Conservation (phyloP, 2,329 filamentous ascomycete species). For the Cordyceps tenuipes region DNA sequence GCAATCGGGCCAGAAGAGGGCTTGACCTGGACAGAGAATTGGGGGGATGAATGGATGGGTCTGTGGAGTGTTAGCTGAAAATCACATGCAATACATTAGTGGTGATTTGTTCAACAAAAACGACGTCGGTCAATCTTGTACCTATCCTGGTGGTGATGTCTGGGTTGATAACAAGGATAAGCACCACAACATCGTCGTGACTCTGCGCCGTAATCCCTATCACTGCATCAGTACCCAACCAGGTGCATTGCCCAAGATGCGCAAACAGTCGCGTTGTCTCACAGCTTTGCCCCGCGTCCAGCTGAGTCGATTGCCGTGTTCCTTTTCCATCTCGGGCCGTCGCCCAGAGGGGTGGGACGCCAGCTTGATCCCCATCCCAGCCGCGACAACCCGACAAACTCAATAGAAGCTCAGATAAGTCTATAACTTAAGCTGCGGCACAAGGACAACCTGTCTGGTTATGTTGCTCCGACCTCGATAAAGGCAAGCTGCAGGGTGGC, state of each 20-base stretch:
- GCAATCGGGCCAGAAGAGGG: background rate
- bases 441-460: background rate
- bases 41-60: conserved; percentile 4
- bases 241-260: background rate
- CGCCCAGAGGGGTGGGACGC: background rate
- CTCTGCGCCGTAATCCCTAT: background rate
- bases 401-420: background rate
- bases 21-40: background rate
- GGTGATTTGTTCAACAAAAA: conserved; percentile 11
- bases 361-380: background rate
- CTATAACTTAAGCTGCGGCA: background rate
- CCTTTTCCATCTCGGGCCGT: conserved; percentile 4
- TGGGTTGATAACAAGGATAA: background rate
- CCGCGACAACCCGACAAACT: background rate
- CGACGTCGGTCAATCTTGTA: background rate
- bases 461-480: background rate
- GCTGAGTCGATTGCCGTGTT: background rate
- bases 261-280: background rate
- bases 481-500: background rate
- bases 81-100: conserved; percentile 4
- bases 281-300: background rate
- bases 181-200: background rate
- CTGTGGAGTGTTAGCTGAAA: conserved; percentile 9
- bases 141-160: background rate
- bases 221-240: background rate